Evolutionary conservation across 2,329 filamentous ascomycete species (phyloP).

Genomic region (Exserohilum turcica): DNA sequence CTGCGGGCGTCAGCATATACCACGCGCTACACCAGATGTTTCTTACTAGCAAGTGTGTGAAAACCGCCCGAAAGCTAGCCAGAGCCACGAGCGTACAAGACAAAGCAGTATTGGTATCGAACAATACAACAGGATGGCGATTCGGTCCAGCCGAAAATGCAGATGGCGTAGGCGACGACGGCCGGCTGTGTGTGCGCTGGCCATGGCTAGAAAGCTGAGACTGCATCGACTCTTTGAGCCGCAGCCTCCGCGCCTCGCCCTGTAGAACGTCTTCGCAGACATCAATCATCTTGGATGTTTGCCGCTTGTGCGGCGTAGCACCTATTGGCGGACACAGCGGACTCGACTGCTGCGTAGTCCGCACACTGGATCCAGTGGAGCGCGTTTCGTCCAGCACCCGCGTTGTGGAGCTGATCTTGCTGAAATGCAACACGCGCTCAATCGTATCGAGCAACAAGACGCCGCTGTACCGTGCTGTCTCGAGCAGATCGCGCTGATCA

Average conservation of each 20-base stretch:
- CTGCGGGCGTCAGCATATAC: background rate
- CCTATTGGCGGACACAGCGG: background rate
- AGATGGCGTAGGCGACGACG: background rate
- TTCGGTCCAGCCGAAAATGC: background rate
- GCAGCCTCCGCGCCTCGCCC: conserved; percentile 1
- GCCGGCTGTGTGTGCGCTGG: background rate
- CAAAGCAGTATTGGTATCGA: conserved; percentile 6
- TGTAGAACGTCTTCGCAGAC: conserved; percentile 9
- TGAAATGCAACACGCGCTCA: conserved; percentile 13
- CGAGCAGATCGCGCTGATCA: conserved; percentile 8
- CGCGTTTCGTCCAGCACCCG: background rate
- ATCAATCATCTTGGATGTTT: background rate
- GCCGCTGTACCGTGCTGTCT: conserved; percentile 9
- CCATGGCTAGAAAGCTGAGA: background rate
- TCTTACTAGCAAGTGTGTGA: conserved; percentile 10
- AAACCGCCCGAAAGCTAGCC: conserved; percentile 8
- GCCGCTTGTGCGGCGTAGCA: background rate
- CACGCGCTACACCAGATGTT: no score
- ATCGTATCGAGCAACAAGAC: conserved; percentile 10
- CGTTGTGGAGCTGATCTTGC: conserved; percentile 8
- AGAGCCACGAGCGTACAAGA: conserved; percentile 4
- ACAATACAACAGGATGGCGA: conserved; percentile 2
- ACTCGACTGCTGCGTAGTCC: conserved; percentile 1
- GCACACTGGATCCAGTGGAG: background rate
- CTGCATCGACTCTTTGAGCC: conserved; percentile 6